Evolutionary conservation across 805 yeast species (phyloP).

Genomic region (Monosporozyma servazzii): DNA sequence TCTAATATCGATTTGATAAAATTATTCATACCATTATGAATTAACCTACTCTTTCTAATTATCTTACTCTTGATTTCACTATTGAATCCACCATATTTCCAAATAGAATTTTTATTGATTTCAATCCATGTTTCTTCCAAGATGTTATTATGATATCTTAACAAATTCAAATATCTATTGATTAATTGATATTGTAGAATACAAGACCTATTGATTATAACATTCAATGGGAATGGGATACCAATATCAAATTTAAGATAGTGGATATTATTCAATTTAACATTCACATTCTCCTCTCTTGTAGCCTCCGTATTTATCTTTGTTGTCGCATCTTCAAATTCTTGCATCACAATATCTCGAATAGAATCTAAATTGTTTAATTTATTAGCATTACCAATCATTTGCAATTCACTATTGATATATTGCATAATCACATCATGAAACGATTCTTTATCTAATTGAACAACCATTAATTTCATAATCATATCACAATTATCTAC

Average conservation of each 20-base stretch:
- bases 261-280: conserved; percentile 33
- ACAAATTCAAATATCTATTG: conserved; percentile 57
- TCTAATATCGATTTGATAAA: conserved; percentile 20
- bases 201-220: conserved; percentile 61
- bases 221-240: conserved; percentile 83
- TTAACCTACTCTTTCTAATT: conserved; percentile 40
- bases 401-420: conserved; percentile 4
- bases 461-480: conserved; percentile 23
- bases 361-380: conserved; percentile 31
- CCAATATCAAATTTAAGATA: conserved; percentile 46
- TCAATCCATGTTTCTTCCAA: conserved; percentile 67
- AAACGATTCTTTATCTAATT: conserved; percentile 33
- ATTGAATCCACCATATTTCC: conserved; percentile 47
- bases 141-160: conserved; percentile 53
- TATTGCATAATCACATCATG: conserved; percentile 15
- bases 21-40: conserved; percentile 40
- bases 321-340: conserved; percentile 20
- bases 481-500: conserved; percentile 13
- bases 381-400: background rate
- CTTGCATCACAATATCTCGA: conserved; percentile 36
- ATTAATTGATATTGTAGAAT: conserved; percentile 71
- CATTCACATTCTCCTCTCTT: background rate
- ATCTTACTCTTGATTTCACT: conserved; percentile 44
- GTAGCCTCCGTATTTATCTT: background rate
- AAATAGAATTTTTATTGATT: conserved; percentile 46